phyloP scores from a whole-genome alignment of 441 rosid species.

The Pelargonium australe region DNA sequence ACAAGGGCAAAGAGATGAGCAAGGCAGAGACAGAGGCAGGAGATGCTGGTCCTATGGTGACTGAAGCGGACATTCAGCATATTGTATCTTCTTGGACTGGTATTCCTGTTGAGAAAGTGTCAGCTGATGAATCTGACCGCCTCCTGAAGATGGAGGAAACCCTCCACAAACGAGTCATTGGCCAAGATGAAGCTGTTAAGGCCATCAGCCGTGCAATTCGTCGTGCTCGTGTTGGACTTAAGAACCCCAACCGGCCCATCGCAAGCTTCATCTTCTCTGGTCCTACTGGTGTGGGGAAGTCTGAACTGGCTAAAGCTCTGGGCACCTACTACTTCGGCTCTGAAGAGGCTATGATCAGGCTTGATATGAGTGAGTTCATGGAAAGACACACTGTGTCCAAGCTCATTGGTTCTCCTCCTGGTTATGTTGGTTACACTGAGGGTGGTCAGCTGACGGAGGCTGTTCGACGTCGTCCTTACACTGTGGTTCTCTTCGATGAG shows the following conservation, averaged over 20 bases:
- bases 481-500: conserved; percentile 87
- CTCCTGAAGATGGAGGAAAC: conserved; percentile 96
- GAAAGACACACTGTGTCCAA: conserved; percentile 94
- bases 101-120: conserved; percentile 96
- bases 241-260: conserved; percentile 90
- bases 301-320: conserved; percentile 90
- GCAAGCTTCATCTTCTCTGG: conserved; percentile 99
- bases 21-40: conserved; percentile 90
- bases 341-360: conserved; percentile 95
- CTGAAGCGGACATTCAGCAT: conserved; percentile 86
- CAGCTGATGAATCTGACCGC: conserved; percentile 88
- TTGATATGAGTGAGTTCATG: conserved; percentile 99
- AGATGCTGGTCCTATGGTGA: conserved; percentile 65
- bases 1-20: conserved; percentile 90
- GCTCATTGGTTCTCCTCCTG: conserved; percentile 97
- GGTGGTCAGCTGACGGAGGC: conserved; percentile 98
- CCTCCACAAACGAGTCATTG: conserved; percentile 81
- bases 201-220: conserved; percentile 95
- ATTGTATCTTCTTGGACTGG: conserved; percentile 96
- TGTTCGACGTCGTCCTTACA: conserved; percentile 90
- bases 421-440: conserved; percentile 95
- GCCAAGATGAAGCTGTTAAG: conserved; percentile 96
- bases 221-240: conserved; percentile 96
- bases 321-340: conserved; percentile 96
- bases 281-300: conserved; percentile 98